These are phyloP conservation scores for Sequoia sempervirens DNA, from an alignment of 75 land plant genomes.

Conservation along the genomic window DNA sequence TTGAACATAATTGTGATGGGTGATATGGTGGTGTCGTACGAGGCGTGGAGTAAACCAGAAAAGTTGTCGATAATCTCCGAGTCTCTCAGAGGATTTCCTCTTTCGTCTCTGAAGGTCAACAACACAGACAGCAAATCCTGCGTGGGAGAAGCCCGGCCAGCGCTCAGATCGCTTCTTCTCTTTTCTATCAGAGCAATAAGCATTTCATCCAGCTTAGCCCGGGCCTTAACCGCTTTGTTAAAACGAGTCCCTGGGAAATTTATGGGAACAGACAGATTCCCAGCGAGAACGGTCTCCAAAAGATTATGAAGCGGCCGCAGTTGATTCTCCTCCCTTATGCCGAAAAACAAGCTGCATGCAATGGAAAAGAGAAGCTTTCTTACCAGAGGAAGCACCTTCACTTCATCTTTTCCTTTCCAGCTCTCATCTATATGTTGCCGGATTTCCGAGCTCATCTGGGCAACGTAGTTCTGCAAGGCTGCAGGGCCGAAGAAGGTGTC, in stretches of 20 bases:
- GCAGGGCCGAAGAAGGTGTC: conserved; percentile 20
- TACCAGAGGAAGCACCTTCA: conserved; percentile 7
- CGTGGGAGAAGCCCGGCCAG: conserved; percentile 1
- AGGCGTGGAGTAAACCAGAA: conserved; percentile 35
- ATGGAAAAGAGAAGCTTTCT: conserved; percentile 16
- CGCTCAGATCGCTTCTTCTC: conserved; percentile 18
- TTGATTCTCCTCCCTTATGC: background rate
- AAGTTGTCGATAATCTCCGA: conserved; percentile 40
- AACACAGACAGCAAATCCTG: conserved; percentile 40
- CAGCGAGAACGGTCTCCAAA: background rate
- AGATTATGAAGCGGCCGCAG: background rate
- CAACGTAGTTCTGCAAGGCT: conserved; percentile 8
- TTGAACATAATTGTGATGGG: conserved; percentile 25
- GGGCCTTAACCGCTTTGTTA: conserved; percentile 1
- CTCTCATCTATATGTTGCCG: background rate
- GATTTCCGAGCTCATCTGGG: background rate
- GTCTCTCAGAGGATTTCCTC: conserved; percentile 34
- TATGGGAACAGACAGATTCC: conserved; percentile 23
- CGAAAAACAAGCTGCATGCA: conserved; percentile 18
- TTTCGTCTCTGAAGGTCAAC: conserved; percentile 26
- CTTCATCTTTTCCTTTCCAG: background rate
- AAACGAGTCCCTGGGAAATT: conserved; percentile 29
- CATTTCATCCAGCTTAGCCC: background rate
- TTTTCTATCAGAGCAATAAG: conserved; percentile 8
- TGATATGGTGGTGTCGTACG: conserved; percentile 46